Conservation (phyloP, 2,329 filamentous ascomycete genomes). For the Didymella pinodella region DNA sequence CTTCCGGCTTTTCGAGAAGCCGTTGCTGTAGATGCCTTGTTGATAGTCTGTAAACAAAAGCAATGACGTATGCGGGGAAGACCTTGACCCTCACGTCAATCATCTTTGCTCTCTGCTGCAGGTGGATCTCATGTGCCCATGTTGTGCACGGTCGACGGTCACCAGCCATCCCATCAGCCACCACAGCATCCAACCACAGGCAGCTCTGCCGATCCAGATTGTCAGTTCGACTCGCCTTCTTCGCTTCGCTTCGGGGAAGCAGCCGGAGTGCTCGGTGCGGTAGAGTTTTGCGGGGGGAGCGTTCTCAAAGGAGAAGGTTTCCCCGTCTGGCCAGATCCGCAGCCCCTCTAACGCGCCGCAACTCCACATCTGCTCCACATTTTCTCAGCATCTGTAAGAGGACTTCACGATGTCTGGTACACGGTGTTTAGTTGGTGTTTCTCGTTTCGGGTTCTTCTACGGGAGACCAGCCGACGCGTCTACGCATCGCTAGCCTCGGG, state of each 20-base stretch:
- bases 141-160: background rate
- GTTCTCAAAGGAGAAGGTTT: slow-evolving; percentile 32
- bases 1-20: background rate
- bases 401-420: slow-evolving; percentile 21
- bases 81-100: background rate
- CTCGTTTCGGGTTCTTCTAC: slow-evolving; percentile 8
- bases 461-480: background rate
- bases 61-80: slow-evolving; percentile 15
- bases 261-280: slow-evolving; percentile 9
- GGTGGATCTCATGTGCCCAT: background rate
- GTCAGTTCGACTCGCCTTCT: slow-evolving; percentile 7
- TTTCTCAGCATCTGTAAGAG: slow-evolving; percentile 18
- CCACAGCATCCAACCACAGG: background rate
- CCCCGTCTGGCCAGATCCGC: slow-evolving; percentile 24
- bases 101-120: background rate
- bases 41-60: slow-evolving; percentile 13
- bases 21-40: background rate
- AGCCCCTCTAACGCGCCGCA: slow-evolving; percentile 8
- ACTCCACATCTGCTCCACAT: slow-evolving; percentile 26
- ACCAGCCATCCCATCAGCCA: background rate
- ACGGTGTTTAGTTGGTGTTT: slow-evolving; percentile 10
- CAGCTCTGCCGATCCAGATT: background rate
- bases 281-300: slow-evolving; percentile 10
- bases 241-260: slow-evolving; percentile 1
- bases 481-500: background rate